Evolutionary conservation across 2,329 filamentous ascomycete genomes (phyloP).

Genomic region (Botryosphaeria dothidea): DNA sequence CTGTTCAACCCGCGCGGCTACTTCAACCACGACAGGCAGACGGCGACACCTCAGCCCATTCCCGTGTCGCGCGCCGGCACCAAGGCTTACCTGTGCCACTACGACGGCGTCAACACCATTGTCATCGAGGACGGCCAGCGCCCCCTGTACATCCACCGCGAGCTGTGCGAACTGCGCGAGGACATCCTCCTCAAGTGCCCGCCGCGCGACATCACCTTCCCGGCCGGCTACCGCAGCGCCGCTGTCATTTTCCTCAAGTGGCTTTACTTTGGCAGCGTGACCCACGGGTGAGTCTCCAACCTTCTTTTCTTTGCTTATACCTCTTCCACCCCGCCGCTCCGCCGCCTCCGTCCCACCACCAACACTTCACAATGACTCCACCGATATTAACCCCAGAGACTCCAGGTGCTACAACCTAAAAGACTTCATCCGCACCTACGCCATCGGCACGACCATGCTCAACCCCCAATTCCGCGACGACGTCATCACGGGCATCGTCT

Average conservation of each 20-base stretch:
- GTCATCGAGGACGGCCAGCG: not conserved
- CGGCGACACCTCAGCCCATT: not conserved
- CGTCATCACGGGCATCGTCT: not conserved
- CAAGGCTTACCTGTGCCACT: not conserved
- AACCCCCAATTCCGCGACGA: slow-evolving; percentile 11
- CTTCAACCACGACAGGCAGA: not conserved
- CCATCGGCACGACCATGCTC: not conserved
- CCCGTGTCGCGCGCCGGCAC: not conserved
- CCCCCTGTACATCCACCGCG: not conserved
- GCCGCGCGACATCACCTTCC: not conserved
- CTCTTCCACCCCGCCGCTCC: not conserved
- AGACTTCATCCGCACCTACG: slow-evolving; percentile 12
- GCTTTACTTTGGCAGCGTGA: not conserved
- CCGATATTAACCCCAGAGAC: not conserved
- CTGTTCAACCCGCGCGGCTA: not conserved
- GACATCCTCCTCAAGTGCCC: not conserved
- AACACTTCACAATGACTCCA: not conserved
- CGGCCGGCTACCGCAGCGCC: not conserved
- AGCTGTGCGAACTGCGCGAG: not conserved
- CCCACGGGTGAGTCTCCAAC: not conserved
- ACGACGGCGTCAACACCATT: not conserved
- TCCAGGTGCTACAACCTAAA: not conserved
- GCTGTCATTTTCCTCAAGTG: slow-evolving; percentile 4
- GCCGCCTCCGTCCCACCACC: too few species aligned
- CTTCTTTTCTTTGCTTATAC: not conserved